Evolutionary conservation across 2,329 filamentous ascomycete genomes (phyloP).

Genomic region (Xylariaceae sp.): DNA sequence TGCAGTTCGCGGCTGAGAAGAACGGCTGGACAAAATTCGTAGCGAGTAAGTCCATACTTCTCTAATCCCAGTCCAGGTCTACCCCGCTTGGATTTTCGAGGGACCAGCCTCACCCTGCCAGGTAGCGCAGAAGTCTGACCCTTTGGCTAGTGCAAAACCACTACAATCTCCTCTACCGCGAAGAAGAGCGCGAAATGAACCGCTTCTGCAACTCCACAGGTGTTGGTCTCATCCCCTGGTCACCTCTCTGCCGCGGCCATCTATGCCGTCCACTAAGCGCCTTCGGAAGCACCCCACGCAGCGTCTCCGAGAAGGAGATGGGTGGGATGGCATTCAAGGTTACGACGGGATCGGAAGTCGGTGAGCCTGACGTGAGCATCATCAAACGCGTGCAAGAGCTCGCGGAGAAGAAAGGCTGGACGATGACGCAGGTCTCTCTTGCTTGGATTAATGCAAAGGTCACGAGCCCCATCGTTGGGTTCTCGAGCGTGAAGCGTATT

Average conservation of each 20-base stretch:
- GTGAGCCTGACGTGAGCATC: background rate
- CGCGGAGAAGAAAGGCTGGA: constrained; percentile 43
- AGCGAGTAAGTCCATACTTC: constrained; percentile 31
- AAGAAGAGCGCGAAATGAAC: constrained; percentile 52
- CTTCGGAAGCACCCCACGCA: constrained; percentile 6
- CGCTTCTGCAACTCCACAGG: constrained; percentile 40
- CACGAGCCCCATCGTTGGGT: constrained; percentile 37
- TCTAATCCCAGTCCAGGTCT: too few relatives aligned
- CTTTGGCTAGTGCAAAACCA: constrained; percentile 51
- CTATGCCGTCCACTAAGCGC: constrained; percentile 4
- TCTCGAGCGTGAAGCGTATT: constrained; percentile 49
- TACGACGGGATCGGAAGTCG: background rate
- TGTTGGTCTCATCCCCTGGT: constrained; percentile 39
- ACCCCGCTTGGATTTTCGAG: too few relatives aligned
- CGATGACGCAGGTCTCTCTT: constrained; percentile 56
- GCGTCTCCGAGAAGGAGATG: background rate
- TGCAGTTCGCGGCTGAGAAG: constrained; percentile 47
- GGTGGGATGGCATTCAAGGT: background rate
- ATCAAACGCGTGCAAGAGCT: constrained; percentile 22
- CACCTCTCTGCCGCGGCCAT: constrained; percentile 25
- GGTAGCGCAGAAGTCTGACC: too few relatives aligned
- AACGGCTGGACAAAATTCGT: constrained; percentile 56
- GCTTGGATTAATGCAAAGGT: constrained; percentile 51
- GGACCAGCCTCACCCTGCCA: background rate
- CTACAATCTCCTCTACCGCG: constrained; percentile 59